A percentile compares a stretch with the other conserved stretches of the same genome.
These are phyloP conservation scores for Gossypioides kirkii DNA, from an alignment of 345 rosid genomes.

Conservation along the genomic window DNA sequence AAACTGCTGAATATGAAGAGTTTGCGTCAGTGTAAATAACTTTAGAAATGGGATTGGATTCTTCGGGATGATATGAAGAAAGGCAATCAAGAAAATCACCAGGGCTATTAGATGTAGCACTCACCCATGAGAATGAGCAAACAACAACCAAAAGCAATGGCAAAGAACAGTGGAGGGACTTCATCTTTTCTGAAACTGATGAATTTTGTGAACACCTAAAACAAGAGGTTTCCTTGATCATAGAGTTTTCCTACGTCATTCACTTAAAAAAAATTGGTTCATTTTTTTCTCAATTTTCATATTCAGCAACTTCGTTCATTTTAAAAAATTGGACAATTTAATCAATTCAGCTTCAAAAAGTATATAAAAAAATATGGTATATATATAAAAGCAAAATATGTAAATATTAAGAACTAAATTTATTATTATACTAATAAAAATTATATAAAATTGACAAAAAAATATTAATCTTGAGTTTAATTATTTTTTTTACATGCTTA, in stretches of 20 bases:
- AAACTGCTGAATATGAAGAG: neutral
- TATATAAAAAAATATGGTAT: no score
- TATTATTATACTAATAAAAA: no score
- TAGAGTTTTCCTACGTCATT: no score
- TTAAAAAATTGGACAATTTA: no score
- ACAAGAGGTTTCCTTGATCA: neutral
- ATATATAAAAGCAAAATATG: no score
- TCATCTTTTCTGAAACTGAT: neutral
- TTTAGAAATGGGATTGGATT: neutral
- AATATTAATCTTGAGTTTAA: no score
- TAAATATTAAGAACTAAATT: no score
- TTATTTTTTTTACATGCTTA: accelerated
- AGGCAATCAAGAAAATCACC: neutral
- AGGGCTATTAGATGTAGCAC: neutral
- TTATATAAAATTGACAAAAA: no score
- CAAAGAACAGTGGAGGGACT: neutral
- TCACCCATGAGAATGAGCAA: neutral
- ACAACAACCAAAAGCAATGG: neutral
- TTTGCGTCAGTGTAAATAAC: neutral
- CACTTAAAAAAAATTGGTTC: no score
- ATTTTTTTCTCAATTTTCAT: no score
- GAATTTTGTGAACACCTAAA: neutral
- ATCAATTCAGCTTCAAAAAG: no score
- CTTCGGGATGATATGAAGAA: neutral
- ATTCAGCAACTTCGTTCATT: no score